Conservation (phyloP, 2,329 filamentous ascomycete species). For the Aspergillus fumigatus region DNA sequence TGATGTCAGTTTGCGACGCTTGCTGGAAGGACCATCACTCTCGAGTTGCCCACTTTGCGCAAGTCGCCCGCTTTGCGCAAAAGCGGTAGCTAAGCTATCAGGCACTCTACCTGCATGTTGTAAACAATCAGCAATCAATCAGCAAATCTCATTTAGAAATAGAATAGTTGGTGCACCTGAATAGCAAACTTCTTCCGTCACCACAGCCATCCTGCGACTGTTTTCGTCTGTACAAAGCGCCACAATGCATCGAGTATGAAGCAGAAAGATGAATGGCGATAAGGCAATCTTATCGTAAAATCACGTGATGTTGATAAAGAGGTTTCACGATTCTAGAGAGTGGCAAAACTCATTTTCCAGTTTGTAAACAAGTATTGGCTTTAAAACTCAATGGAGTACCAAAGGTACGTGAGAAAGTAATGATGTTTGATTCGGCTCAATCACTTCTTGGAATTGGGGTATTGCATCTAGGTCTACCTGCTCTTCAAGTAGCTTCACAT, state of each 20-base stretch:
- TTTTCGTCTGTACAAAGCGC: neutral
- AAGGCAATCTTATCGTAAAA: conserved; percentile 8
- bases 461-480: neutral
- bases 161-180: conserved; percentile 5
- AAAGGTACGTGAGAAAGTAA: neutral
- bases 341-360: neutral
- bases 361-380: neutral
- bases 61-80: conserved; percentile 17
- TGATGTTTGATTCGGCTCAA: neutral
- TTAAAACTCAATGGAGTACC: neutral
- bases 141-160: neutral
- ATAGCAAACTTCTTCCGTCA: conserved; percentile 8
- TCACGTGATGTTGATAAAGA: conserved; percentile 16
- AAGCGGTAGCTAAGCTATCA: conserved; percentile 18
- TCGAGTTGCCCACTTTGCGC: conserved; percentile 12
- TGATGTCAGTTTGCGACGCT: conserved; percentile 29
- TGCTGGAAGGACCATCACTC: conserved; percentile 20
- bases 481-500: neutral
- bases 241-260: conserved; percentile 1
- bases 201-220: conserved; percentile 13
- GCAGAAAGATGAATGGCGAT: neutral
- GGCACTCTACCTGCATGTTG: conserved; percentile 19
- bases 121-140: conserved; percentile 2
- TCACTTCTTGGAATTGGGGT: neutral
- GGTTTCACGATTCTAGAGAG: neutral